Evolutionary conservation across 176 grass and related monocot species (phyloP), one percentile per base, ranked within the genome.

Genomic region (Neostapfia colusana): DNA sequence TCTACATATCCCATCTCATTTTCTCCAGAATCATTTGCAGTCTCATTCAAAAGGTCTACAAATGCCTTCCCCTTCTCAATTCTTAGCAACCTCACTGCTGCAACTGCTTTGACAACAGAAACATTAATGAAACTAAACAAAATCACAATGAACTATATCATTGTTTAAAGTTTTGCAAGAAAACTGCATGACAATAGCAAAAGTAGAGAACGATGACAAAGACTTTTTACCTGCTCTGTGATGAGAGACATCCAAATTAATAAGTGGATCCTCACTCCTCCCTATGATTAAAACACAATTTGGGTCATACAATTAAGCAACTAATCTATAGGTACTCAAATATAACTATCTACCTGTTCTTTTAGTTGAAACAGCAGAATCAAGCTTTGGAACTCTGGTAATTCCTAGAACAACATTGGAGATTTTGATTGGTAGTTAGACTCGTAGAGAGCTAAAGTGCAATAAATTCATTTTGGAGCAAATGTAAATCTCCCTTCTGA

Each of bases 1-100:
- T 93, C 79, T 16, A 97, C 91, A 89, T 97, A 93, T 71, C 87
- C 84, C 87, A 93, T 97, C 65, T 92, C 91, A 75, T 84, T 93
- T 45, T 86, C 70, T 39, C 62, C 82, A 20, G 88, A 88, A 60
- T 73, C 58, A 45, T 83, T 85, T 49, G 82, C 79, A 72, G 82
- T 93, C 67, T 86, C 88, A 75, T 97, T 97, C 72, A 97, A 90
- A 79, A 97, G 83, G 73, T 91, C 91, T 12, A 86, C 95, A 74
- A 92, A 97, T 16, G 95, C 91, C 35, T 90, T 93, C 9, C 95
- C 91, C 43, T 87, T 83, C 20, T 97, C 95, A 64, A 87, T 91
- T 78, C 91, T 90, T 44, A 97, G 75, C 82, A 97, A 75, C 79
- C 95, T 97, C 67, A 93, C 91, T 3, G 89, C 89, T 72, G 91